These are phyloP conservation scores for Calonectria montana DNA, from an alignment of 2,329 filamentous ascomycete species.

Conservation along the genomic window DNA sequence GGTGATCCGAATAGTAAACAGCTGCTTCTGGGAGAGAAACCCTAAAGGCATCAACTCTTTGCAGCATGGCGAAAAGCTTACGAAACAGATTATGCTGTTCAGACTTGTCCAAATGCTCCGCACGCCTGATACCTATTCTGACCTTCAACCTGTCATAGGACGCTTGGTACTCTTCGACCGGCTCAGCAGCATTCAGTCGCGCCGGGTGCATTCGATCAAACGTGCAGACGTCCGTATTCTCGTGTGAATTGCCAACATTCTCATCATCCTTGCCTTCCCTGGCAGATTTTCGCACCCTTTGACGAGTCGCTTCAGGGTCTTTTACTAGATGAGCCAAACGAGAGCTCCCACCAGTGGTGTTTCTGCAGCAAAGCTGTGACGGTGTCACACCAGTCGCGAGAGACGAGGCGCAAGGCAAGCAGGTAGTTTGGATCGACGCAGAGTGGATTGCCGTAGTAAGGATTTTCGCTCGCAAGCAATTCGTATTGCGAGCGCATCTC, in stretches of 20 bases:
- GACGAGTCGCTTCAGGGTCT: neutral
- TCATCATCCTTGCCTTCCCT: neutral
- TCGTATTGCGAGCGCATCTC: neutral
- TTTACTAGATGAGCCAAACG: neutral
- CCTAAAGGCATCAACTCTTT: neutral
- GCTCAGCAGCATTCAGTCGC: neutral
- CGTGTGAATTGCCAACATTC: neutral
- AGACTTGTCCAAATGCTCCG: neutral
- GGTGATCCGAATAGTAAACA: neutral
- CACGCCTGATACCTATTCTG: fast-evolving
- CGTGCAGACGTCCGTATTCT: neutral
- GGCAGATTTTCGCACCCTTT: neutral
- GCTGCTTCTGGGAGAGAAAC: neutral
- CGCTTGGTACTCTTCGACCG: neutral
- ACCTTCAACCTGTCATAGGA: neutral
- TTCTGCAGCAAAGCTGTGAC: neutral
- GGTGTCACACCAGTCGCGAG: neutral
- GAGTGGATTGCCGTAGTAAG: neutral
- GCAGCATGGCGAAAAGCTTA: neutral
- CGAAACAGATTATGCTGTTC: neutral
- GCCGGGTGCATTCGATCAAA: neutral
- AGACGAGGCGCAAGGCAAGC: neutral
- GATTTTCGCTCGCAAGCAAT: neutral
- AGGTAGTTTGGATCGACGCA: neutral
- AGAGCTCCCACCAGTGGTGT: neutral